Evolutionary conservation across 1,139 yeast genomes (phyloP).

Genomic region (Candida freyschussii): DNA sequence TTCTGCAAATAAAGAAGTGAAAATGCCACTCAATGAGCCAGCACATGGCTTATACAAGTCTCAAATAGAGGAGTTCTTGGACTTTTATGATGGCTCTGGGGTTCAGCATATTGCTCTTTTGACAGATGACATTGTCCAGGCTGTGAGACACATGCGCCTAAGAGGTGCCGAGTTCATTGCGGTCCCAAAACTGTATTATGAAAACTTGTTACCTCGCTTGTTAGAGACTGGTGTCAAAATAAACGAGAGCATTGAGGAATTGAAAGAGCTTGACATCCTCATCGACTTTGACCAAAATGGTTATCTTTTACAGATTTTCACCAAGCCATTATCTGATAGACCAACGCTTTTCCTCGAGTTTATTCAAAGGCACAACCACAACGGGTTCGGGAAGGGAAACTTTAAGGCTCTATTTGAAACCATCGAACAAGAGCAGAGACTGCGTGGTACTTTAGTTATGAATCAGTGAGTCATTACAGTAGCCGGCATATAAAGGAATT

Average conservation of each 20-base stretch:
- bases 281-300: conserved; percentile 73
- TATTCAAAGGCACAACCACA: conserved; percentile 72
- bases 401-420: conserved; percentile 77
- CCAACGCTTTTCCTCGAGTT: conserved; percentile 80
- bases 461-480: no score
- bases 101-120: conserved; percentile 74
- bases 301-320: conserved; percentile 71
- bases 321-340: conserved; percentile 69
- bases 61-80: conserved; percentile 79
- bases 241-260: conserved; percentile 43
- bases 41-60: conserved; percentile 61
- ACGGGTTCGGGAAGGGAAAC: conserved; percentile 87
- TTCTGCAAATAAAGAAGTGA: conserved; percentile 56
- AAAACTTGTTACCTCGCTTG: conserved; percentile 41
- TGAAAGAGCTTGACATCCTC: conserved; percentile 49
- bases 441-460: conserved; percentile 23
- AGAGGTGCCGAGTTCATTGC: conserved; percentile 70
- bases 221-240: conserved; percentile 36
- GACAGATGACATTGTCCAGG: conserved; percentile 53
- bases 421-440: conserved; percentile 57
- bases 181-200: conserved; percentile 55
- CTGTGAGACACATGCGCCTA: conserved; percentile 48
- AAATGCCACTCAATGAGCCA: conserved; percentile 85
- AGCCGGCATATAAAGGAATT: no score
- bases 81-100: conserved; percentile 74